A percentile compares a stretch with the other conserved stretches of the same genome.
Evolutionary conservation across 163 green algal genomes (phyloP).

Genomic region (Chlorella variabilis): DNA sequence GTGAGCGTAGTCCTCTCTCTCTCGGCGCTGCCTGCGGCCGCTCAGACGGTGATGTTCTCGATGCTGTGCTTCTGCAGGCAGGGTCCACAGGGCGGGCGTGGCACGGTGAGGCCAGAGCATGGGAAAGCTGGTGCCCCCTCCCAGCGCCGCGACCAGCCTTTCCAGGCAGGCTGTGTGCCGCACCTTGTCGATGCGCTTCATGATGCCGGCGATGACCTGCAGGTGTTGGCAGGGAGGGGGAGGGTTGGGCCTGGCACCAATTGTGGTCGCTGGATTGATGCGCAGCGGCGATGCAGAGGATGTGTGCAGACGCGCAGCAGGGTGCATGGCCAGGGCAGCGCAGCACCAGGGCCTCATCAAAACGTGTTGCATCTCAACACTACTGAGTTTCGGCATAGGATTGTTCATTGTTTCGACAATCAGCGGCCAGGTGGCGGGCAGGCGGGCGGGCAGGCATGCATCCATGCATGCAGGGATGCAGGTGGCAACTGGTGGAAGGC

Average conservation of each 20-base stretch:
- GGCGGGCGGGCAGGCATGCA: not conserved
- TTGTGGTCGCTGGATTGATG: no score
- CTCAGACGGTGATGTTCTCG: constrained; percentile 79
- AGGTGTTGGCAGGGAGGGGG: not conserved
- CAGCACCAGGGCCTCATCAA: not conserved
- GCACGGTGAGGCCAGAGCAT: not conserved
- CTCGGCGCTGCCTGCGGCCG: not conserved
- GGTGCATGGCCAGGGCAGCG: not conserved
- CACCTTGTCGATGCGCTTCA: constrained; percentile 97
- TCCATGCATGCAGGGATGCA: not conserved
- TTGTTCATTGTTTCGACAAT: not conserved
- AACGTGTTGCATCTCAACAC: not conserved
- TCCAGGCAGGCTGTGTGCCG: no score
- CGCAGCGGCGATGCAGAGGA: no score
- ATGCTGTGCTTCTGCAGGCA: constrained; percentile 22
- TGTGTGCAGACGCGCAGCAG: no score
- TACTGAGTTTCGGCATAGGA: not conserved
- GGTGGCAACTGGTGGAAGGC: no score
- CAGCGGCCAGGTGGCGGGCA: not conserved
- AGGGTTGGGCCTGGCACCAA: not conserved
- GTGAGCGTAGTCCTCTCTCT: no score
- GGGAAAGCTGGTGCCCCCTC: no score
- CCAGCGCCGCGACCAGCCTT: not conserved
- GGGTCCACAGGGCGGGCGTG: not conserved
- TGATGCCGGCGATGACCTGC: constrained; percentile 93